Base-by-base conservation (phyloP, 371 early-diverging fungal species). In the Dentiscutata heterogama region DNA sequence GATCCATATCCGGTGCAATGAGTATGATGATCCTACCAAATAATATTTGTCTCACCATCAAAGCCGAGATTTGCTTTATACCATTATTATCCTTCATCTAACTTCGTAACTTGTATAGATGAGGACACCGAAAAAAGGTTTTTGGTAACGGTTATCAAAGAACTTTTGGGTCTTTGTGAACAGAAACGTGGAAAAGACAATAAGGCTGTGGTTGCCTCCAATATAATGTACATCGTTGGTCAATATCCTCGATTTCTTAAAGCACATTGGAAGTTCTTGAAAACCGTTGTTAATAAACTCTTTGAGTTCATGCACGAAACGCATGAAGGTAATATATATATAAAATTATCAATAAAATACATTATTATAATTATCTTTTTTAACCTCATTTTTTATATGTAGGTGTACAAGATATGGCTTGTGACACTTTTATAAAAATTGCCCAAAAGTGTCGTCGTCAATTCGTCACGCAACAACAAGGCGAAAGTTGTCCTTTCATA, bases 261-360 rank as follows among this genome's bases (percentile, higher is more conserved):
- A 86, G 96, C 98, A 3, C 99, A 99, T 85, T 98, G 98, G 97
- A 98, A 97, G 87, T 99, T 99, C 89, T 89, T 99, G 82, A 99
- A 98, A 92, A 98, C 99, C 0, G 99, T 99, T n/a, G 96, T 99
- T 80, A 98, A 98, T 93, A 99, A 99, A 87, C 89, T 99, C 56
- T 99, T 99, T 88, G 99, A 99, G 89, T 99, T 99, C 88, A 99
- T 99, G 99, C 98, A 99, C 84, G 99, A 99, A 88, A 89, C 94
- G 6, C 99, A 99, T 84, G 99, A 99, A 89, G 99, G 90, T 89
- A 78, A 39, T n/a, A 20, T 29, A 22, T n/a, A 18, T 46, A 39
- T 39, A 71, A 35, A 46, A 20, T 70, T 42, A n/a, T 50, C 25
- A 20, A 71, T 18, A 11, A 50, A 4, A 18, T 25, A 27, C 14